phyloP scores from a whole-genome alignment of 306 rosid species.

The Ceratonia siliqua region DNA sequence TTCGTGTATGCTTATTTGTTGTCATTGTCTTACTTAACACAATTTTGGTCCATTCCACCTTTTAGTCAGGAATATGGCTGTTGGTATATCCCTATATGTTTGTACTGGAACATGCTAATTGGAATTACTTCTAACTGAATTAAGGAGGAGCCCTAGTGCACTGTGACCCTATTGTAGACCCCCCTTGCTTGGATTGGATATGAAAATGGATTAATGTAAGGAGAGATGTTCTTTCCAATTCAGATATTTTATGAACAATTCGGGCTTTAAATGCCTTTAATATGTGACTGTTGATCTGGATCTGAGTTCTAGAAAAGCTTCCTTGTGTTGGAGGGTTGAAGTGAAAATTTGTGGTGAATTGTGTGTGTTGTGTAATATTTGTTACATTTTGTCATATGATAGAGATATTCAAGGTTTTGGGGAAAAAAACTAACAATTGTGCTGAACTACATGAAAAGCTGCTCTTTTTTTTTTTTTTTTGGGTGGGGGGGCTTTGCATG shows the following conservation, averaged over 20 bases:
- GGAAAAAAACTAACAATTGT: too few species aligned
- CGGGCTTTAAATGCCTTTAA: background rate
- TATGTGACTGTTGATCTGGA: conserved; percentile 10
- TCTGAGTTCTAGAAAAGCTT: background rate
- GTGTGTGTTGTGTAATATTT: too few species aligned
- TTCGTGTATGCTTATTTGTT: conserved; percentile 13
- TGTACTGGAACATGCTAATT: conserved; percentile 4
- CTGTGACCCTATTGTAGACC: background rate
- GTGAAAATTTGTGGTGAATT: background rate
- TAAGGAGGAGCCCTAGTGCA: background rate
- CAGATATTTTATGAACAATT: too few species aligned
- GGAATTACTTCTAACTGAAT: conserved; percentile 3
- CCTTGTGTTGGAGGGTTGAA: background rate
- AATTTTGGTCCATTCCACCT: background rate
- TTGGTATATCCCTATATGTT: background rate
- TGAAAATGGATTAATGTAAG: background rate
- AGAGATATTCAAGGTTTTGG: too few species aligned
- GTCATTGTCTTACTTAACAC: background rate
- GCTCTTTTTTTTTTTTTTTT: too few species aligned
- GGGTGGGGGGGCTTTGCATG: too few species aligned
- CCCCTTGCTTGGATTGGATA: background rate
- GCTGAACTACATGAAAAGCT: too few species aligned
- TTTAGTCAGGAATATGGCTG: conserved; percentile 4
- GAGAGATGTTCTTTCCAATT: background rate
- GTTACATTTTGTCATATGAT: too few species aligned